phyloP scores from a whole-genome alignment of 1,284 basidiomycete species.

The Neonothopanus nambi region DNA sequence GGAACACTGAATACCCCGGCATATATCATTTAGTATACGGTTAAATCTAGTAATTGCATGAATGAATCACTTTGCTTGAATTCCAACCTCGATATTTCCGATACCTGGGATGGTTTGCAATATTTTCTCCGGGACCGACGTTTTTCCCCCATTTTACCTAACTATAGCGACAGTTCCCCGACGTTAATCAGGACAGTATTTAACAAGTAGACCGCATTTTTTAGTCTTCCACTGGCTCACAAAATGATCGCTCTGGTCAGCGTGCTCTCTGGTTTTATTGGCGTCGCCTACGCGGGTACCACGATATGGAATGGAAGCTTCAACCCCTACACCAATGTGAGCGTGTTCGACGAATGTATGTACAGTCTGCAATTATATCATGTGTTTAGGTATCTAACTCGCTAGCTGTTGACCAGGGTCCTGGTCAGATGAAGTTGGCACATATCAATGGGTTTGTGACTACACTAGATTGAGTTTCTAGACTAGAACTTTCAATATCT shows the following conservation, averaged over 20 bases:
- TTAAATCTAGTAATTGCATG: slow-evolving; percentile 1
- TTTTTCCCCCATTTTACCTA: slow-evolving; percentile 8
- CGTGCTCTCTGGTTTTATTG: slow-evolving; percentile 30
- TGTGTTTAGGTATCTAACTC: no score
- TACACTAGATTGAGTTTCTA: neutral
- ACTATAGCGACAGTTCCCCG: slow-evolving; percentile 34
- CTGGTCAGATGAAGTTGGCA: slow-evolving; percentile 55
- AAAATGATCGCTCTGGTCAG: slow-evolving; percentile 29
- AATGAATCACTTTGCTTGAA: neutral
- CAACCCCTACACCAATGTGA: slow-evolving; percentile 45
- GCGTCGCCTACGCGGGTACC: slow-evolving; percentile 45
- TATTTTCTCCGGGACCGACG: slow-evolving; percentile 11
- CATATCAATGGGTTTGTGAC: slow-evolving; percentile 54
- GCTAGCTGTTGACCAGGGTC: slow-evolving; percentile 42
- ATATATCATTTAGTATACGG: slow-evolving; percentile 15
- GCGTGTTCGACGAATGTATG: slow-evolving; percentile 60
- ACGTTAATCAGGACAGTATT: slow-evolving; percentile 26
- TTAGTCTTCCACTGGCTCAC: neutral
- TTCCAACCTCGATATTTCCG: neutral
- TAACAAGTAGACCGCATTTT: neutral
- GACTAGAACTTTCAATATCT: neutral
- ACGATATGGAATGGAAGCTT: slow-evolving; percentile 57
- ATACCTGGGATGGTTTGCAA: no score
- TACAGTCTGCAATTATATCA: no score
- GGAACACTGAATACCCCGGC: slow-evolving; percentile 25